Percentiles rank a stretch among this genome's conserved stretches.
phyloP scores from a whole-genome alignment of 2,329 filamentous ascomycete genomes.

The Fusarium beomiforme region DNA sequence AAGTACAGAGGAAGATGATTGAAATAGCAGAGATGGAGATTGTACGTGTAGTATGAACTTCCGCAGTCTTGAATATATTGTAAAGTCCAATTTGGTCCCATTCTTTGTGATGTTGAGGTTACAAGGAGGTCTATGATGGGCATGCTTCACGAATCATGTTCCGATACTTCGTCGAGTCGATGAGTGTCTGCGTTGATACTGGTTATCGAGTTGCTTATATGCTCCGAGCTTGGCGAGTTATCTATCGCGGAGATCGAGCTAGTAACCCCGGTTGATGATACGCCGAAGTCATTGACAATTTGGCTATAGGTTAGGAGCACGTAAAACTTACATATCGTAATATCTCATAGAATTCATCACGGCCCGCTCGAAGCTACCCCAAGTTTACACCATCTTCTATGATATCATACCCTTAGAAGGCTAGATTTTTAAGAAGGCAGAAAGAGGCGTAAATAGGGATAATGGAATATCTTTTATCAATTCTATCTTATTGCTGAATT shows the following conservation, averaged over 20 bases:
- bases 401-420: too few relatives aligned
- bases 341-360: too few relatives aligned
- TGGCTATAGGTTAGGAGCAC: not conserved
- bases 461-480: too few relatives aligned
- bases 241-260: constrained; percentile 11
- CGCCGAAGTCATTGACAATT: constrained; percentile 6
- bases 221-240: not conserved
- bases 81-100: constrained; percentile 17
- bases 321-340: not conserved
- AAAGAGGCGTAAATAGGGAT: too few relatives aligned
- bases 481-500: too few relatives aligned
- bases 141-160: not conserved
- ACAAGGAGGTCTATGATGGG: not conserved
- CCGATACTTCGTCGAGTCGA: too few relatives aligned
- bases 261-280: constrained; percentile 19
- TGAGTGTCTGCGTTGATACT: not conserved
- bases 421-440: too few relatives aligned
- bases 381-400: too few relatives aligned
- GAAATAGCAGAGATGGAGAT: constrained; percentile 27
- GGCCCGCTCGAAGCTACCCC: too few relatives aligned
- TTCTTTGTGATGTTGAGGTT: not conserved
- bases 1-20: constrained; percentile 17
- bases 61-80: constrained; percentile 41
- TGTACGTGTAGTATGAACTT: constrained; percentile 43
- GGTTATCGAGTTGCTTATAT: not conserved